Base-by-base conservation (phyloP, 225 moss, liverwort and hornwort species). In the Antitrichia curtipendula region DNA sequence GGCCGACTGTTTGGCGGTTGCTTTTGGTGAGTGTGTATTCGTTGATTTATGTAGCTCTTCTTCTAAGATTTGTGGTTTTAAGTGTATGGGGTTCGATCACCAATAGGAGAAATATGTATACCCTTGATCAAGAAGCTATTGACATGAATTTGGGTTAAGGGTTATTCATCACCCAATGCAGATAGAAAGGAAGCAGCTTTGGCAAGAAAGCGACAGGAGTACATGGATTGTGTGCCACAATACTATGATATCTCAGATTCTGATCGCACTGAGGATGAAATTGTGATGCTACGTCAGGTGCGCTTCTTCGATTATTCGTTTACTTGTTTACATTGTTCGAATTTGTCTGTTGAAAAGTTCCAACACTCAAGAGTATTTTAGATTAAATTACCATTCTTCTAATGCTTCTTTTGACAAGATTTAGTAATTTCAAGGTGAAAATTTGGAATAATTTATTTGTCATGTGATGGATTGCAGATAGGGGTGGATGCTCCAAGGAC, bases 121-220 rank as follows among this genome's bases (percentile, higher is more conserved):
- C 43, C 73, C 82, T 89, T 86, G 31, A 47, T 81, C 52, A 86
- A 86, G 80, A 89, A 85, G 84, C 56, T 88, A 92, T 82, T 90
- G 91, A 92, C 92, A 86, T 84, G 69, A 81, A 47, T 85, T 88
- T 87, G 82, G 88, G 89, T 94, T 77, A 84, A 96, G 98, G 97
- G 98, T 78, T 97, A 99, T 92, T 95, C 98, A 87, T 95, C 98
- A 92, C 96, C 98, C 76, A 99, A 97, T 93, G 94, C 96, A 88
- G 98, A 99, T 82, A 96, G 98, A 94, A 94, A 96, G 91, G 97
- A 96, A 88, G 94, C 91, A 81, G 95, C 95, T 60, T 90, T 99
- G 82, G 96, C 94, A 61, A 95, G 98, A 89, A 99, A 99, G 90
- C 95, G 98, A 52, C 98, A 97, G 94, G 98, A 99, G 90, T 99